Evolutionary conservation across 768 basidiomycete genomes (phyloP), one percentile per base, ranked within the genome.

Genomic region (Tricholoma bakamatsutake): DNA sequence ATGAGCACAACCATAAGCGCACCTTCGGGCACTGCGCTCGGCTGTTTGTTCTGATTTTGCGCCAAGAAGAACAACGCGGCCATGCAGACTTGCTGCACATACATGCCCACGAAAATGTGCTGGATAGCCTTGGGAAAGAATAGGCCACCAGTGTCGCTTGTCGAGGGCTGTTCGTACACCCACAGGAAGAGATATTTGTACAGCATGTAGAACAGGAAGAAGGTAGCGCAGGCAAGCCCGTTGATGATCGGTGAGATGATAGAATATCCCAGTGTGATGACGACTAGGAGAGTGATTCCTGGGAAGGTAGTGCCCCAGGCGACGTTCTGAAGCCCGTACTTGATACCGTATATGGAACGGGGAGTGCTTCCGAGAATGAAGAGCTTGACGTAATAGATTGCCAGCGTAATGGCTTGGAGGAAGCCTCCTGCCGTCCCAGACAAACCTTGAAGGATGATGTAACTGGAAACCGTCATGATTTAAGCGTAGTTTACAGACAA

Each of bases 91-190:
- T 97, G 87, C 67, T 95, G 83, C 45, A 99, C 79, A 67, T 99
- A 99, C 67, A 98, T 63, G 3, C 96, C 97, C 18, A 94, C 92
- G 61, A 98, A 98, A 30, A 96, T 66, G 65, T 98, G 97, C 49
- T 90, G 85, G 27, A 98, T 82, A 4, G 97, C 96, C 70, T 87
- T 90, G 21, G 95, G 95, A 79, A 93, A 98, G 78, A 97, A 98
- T 49, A 91, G 67, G 0, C 97, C 97, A 35, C 96, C 96, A 0
- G 93, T 96, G 54, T 97, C 94, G 50, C 74, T 74, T 4, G 78
- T 71, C 0, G 78, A 66, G 3, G 85, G 81, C 66, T 93, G 87
- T 54, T 90, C 84, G 63, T 83, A 82, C 57, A 82, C 84, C 76
- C 83, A 93, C 52, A 90, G 75, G 80, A 90, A 93, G 30, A 91